phyloP scores from a whole-genome alignment of 345 rosid genomes.

The Eucalyptus polyanthemos region DNA sequence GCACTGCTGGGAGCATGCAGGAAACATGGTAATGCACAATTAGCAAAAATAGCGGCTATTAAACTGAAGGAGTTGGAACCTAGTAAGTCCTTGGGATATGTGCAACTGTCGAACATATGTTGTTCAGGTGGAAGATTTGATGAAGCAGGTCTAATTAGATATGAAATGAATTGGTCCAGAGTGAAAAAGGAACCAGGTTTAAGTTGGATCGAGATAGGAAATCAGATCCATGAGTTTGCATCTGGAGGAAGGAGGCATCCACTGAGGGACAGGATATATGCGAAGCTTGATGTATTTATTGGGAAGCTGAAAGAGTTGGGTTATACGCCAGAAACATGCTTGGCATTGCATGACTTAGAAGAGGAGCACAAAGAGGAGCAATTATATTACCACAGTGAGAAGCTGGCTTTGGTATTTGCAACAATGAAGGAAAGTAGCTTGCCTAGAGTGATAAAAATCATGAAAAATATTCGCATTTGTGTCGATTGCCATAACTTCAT shows the following conservation, averaged over 20 bases:
- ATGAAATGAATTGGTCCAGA: constrained; percentile 49
- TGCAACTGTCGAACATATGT: constrained; percentile 77
- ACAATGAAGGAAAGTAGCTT: constrained; percentile 23
- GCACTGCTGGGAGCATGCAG: constrained; percentile 71
- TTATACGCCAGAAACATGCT: constrained; percentile 59
- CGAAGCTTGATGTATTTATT: constrained; percentile 33
- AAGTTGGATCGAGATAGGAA: constrained; percentile 76
- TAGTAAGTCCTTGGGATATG: constrained; percentile 48
- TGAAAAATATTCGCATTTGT: constrained; percentile 77
- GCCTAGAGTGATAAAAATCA: constrained; percentile 30
- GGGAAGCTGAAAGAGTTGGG: constrained; percentile 56
- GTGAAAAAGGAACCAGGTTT: constrained; percentile 79
- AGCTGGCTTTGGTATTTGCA: constrained; percentile 67
- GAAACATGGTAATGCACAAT: constrained; percentile 52
- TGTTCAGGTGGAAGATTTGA: constrained; percentile 54
- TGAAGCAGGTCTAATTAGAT: constrained; percentile 51
- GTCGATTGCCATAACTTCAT: constrained; percentile 89
- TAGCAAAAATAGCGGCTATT: constrained; percentile 54
- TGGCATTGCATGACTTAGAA: constrained; percentile 56
- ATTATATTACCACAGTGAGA: constrained; percentile 64
- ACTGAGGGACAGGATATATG: constrained; percentile 40
- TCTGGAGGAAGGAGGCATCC: constrained; percentile 61
- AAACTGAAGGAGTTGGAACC: constrained; percentile 58
- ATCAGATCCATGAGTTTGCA: constrained; percentile 58
- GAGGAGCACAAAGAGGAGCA: constrained; percentile 79